A percentile compares a stretch with the other conserved stretches of the same genome.
Conservation (phyloP, 352 stramenopile genomes). For the Pythium apleroticum region DNA sequence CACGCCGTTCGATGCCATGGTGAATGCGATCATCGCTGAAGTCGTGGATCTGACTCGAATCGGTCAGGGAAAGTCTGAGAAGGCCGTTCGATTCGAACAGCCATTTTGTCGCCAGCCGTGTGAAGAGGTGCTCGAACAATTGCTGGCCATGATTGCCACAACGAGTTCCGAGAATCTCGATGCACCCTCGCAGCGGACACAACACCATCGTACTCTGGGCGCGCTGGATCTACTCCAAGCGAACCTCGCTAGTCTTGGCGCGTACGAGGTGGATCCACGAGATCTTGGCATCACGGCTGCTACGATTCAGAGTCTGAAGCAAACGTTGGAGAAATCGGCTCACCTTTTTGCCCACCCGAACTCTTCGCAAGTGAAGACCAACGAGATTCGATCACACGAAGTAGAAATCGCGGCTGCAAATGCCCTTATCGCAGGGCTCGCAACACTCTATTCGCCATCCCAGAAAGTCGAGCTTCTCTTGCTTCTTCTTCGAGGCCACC, state of each 20-base stretch:
- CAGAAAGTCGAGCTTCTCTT: slow-evolving; percentile 74
- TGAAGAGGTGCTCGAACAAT: slow-evolving; percentile 46
- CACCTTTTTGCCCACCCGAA: slow-evolving; percentile 7
- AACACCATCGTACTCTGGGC: slow-evolving; percentile 7
- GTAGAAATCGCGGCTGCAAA: slow-evolving; percentile 61
- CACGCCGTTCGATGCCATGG: slow-evolving; percentile 13
- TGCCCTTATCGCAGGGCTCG: slow-evolving; percentile 64
- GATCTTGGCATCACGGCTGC: slow-evolving; percentile 42
- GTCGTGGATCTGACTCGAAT: slow-evolving; percentile 22
- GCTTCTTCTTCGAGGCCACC: slow-evolving; percentile 51
- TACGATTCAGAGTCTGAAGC: slow-evolving; percentile 38
- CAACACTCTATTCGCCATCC: slow-evolving; percentile 60
- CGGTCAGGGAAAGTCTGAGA: slow-evolving; percentile 2
- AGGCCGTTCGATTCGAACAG: slow-evolving; percentile 58
- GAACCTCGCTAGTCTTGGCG: slow-evolving; percentile 66
- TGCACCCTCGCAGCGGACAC: neutral
- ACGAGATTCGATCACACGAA: neutral
- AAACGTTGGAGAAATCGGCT: slow-evolving; percentile 52
- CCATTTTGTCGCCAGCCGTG: slow-evolving; percentile 74
- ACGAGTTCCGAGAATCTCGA: neutral
- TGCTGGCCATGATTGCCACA: slow-evolving; percentile 48
- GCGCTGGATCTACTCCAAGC: slow-evolving; percentile 54
- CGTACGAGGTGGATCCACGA: slow-evolving; percentile 43
- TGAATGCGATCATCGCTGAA: slow-evolving; percentile 30
- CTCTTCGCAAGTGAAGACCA: neutral